phyloP scores from a whole-genome alignment of 768 basidiomycete genomes.

The Myochromella boudieri region DNA sequence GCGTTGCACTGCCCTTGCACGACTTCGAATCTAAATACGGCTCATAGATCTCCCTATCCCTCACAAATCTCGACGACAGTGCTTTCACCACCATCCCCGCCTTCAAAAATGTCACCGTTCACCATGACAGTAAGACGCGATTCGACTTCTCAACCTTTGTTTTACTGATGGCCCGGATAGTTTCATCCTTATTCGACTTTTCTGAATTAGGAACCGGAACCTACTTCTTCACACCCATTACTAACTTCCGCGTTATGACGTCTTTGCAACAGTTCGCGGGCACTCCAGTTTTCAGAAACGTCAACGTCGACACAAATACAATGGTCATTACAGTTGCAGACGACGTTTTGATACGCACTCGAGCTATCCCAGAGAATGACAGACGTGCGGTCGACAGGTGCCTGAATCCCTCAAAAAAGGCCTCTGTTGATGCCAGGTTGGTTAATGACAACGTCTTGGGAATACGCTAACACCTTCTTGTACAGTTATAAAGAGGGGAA shows the following conservation, averaged over 20 bases:
- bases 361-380: not conserved
- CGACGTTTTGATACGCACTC: not conserved
- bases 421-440: constrained; percentile 36
- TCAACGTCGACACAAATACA: constrained; percentile 22
- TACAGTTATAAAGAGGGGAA: constrained; percentile 40
- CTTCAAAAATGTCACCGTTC: constrained; percentile 37
- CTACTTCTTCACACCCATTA: constrained; percentile 39
- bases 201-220: constrained; percentile 35
- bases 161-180: constrained; percentile 18
- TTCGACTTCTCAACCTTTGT: not conserved
- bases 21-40: not conserved
- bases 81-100: constrained; percentile 39
- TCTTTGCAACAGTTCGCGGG: constrained; percentile 16
- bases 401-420: not conserved
- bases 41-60: constrained; percentile 33
- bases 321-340: not conserved
- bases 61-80: constrained; percentile 36
- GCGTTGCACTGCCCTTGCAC: not conserved
- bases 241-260: constrained; percentile 34
- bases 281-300: constrained; percentile 23
- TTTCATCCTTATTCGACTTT: constrained; percentile 44
- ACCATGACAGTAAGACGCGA: constrained; percentile 32
- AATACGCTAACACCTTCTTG: not conserved
- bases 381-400: not conserved
- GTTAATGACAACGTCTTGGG: not conserved